Base-by-base conservation (phyloP, 2,329 filamentous ascomycete species). In the Penicillium vulpinum region DNA sequence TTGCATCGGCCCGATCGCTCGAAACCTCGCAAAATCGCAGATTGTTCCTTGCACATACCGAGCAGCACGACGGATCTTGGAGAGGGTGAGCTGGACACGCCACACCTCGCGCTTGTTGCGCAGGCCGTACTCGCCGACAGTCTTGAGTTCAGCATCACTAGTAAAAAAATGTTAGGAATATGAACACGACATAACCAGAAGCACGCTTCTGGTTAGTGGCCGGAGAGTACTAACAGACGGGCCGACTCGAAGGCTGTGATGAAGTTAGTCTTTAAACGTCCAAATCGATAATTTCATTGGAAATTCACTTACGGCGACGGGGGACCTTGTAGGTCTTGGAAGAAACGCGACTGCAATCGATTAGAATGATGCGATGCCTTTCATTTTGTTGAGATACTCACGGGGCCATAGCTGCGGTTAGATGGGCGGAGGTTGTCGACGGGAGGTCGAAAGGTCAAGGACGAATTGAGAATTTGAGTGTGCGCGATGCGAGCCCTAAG, bases 61-160 rank as follows among this genome's bases (percentile, higher is more conserved):
- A 80, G 94, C 94, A 89, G 94, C 94, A 96, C 94, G 94, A 92
- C 94, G 94, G 77, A 99, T 99, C 89, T 97, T 97, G 85, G 94
- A 97, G 78, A 99, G 89, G 77, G 93, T 97, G 82, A 99, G 89
- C 87, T 91, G 89, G 83, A 99, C 94, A 83, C 94, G 92, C 94
- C 94, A 99, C 79, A 99, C 94, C 87, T 99, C 94, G 86, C 94
- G 93, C 92, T 99, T 99, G 88, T 99, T 99, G 84, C 92, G 91
- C 76, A 99, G 91, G 84, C 94, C 94, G 87, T 95, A 99, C 86
- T 99, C 94, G 83, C 94, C 94, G 77, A 99, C 93, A 82, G 94
- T 89, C 90, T 99, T 99, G 83, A 99, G 85, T 86, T 99, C 94
- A 78, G 92, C 91, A 86, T 99, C 94, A 85, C 94, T 97, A 85